These are phyloP conservation scores for Colletotrichum nymphaeae DNA, from an alignment of 2,329 filamentous ascomycete genomes.

Conservation along the genomic window DNA sequence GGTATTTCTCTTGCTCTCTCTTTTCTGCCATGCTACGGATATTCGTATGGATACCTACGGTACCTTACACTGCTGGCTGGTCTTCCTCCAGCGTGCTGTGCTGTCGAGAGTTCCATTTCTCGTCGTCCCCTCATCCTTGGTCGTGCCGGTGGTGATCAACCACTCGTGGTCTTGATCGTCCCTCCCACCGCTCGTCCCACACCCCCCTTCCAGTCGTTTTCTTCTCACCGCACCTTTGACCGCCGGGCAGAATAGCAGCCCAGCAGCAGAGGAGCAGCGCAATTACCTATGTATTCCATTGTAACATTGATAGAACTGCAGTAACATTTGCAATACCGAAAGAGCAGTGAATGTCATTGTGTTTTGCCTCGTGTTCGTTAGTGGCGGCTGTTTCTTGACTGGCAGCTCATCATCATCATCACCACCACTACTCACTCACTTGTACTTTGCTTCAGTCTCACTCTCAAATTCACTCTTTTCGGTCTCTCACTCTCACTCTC, in stretches of 20 bases:
- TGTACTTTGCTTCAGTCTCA: background rate
- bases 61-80: background rate
- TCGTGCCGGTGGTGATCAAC: background rate
- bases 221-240: conserved; percentile 31
- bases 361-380: background rate
- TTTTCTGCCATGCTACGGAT: background rate
- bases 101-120: conserved; percentile 8
- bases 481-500: background rate
- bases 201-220: conserved; percentile 7
- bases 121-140: background rate
- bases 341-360: background rate
- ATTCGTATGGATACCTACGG: no score
- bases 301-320: background rate
- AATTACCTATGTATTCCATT: background rate
- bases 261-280: conserved; percentile 1
- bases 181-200: conserved; percentile 24
- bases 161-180: background rate
- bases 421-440: conserved; percentile 5
- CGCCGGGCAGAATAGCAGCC: conserved; percentile 9
- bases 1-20: background rate
- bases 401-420: conserved; percentile 31
- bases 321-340: background rate
- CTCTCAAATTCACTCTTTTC: background rate
- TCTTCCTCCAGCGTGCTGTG: background rate
- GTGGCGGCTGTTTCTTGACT: background rate